Evolutionary conservation across 2,329 filamentous ascomycete species (phyloP).

Genomic region (Phialophora expanda): DNA sequence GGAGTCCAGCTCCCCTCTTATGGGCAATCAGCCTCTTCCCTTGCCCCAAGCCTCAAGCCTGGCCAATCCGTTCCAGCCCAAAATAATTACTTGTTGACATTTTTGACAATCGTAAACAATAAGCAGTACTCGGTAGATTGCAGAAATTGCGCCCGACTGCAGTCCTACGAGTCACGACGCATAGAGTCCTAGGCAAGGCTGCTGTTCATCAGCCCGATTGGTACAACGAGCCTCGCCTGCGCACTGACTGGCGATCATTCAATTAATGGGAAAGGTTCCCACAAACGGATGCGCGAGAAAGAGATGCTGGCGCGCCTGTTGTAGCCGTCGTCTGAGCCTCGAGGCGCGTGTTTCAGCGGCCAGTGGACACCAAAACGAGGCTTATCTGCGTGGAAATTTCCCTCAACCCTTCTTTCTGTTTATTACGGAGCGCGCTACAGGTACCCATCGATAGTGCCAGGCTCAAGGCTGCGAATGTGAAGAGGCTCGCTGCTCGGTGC

Average conservation of each 20-base stretch:
- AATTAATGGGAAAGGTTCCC: background rate
- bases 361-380: conserved; percentile 6
- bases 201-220: conserved; percentile 23
- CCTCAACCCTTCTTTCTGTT: conserved; percentile 5
- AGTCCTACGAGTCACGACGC: conserved; percentile 20
- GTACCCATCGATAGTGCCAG: conserved; percentile 16
- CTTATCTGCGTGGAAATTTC: conserved; percentile 24
- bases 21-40: conserved; percentile 19
- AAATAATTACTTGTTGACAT: conserved; percentile 27
- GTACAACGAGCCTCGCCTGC: conserved; percentile 7
- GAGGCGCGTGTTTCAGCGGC: conserved; percentile 18
- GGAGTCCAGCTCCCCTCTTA: conserved; percentile 16
- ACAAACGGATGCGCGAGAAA: conserved; percentile 1
- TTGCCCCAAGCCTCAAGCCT: conserved; percentile 16
- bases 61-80: conserved; percentile 30
- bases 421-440: conserved; percentile 13
- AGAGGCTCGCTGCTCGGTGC: background rate
- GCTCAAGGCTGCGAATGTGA: background rate
- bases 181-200: conserved; percentile 20
- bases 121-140: conserved; percentile 22
- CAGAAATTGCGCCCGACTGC: conserved; percentile 27
- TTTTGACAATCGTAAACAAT: conserved; percentile 28
- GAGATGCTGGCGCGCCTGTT: conserved; percentile 5
- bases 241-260: conserved; percentile 2
- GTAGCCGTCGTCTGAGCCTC: conserved; percentile 1